Conservation (phyloP, 2,329 filamentous ascomycete species). For the Aspergillus flavus region DNA sequence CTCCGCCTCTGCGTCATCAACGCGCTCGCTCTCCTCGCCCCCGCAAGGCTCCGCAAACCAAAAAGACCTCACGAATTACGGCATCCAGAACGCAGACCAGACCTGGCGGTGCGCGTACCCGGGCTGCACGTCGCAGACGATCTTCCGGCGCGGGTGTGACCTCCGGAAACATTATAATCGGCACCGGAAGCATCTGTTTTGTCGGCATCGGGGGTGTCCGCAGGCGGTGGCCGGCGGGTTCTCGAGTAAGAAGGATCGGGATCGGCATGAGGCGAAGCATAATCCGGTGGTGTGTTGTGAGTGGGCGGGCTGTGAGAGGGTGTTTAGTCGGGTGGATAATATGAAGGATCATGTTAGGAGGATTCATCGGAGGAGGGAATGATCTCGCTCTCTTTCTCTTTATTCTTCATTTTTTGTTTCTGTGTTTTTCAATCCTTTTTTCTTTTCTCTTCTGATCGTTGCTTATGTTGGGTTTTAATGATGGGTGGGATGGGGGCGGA, state of each 20-base stretch:
- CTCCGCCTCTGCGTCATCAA: neutral
- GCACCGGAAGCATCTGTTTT: conserved; percentile 64
- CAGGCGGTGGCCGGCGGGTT: conserved; percentile 61
- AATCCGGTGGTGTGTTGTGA: conserved; percentile 63
- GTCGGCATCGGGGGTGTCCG: conserved; percentile 60
- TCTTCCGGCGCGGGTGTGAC: conserved; percentile 63
- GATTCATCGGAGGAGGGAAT: conserved; percentile 38
- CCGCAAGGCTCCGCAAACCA: neutral
- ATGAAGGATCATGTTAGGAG: conserved; percentile 57
- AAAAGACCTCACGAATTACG: conserved; percentile 36
- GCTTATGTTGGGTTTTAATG: neutral
- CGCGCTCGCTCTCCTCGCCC: neutral
- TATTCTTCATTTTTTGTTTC: neutral
- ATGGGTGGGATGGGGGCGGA: neutral
- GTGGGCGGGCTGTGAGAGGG: conserved; percentile 58
- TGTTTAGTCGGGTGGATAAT: conserved; percentile 65
- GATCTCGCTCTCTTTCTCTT: neutral
- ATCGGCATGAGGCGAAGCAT: conserved; percentile 64
- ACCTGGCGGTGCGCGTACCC: conserved; percentile 63
- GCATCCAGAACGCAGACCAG: conserved; percentile 32
- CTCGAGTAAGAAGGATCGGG: conserved; percentile 64
- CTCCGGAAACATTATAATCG: conserved; percentile 65
- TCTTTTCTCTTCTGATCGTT: neutral
- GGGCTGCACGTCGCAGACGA: conserved; percentile 60
- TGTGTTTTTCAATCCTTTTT: neutral